A percentile compares a stretch with the other conserved stretches of the same genome.
Conservation (phyloP, 495 filamentous ascomycete species). For the Talaromyces stipitatus region DNA sequence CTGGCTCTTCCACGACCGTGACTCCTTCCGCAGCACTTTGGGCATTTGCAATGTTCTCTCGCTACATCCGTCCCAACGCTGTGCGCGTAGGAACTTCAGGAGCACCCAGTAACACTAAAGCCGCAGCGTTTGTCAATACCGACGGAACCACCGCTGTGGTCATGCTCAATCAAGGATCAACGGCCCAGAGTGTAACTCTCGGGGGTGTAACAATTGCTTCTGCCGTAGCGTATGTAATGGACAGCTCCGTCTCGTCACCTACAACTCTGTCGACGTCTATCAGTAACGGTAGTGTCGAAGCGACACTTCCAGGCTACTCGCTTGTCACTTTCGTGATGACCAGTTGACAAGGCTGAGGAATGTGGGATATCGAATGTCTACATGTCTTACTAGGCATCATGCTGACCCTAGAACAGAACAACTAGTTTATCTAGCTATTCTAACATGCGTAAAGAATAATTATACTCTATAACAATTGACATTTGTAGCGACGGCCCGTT, state of each 20-base stretch:
- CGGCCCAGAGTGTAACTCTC: background rate
- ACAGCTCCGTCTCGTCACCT: background rate
- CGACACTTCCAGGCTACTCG: background rate
- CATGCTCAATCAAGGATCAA: conserved; percentile 38
- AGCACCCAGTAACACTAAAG: conserved; percentile 19
- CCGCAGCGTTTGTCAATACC: conserved; percentile 37
- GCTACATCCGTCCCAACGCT: conserved; percentile 37
- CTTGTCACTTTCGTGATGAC: background rate
- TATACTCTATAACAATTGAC: too few relatives aligned
- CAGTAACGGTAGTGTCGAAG: background rate
- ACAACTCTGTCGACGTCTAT: background rate
- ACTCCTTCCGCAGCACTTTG: conserved; percentile 20
- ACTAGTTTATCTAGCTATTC: too few relatives aligned
- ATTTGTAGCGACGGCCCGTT: too few relatives aligned
- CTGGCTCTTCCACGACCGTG: too few relatives aligned
- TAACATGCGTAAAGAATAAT: too few relatives aligned
- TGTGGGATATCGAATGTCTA: too few relatives aligned
- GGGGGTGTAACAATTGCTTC: background rate
- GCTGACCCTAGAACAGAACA: too few relatives aligned
- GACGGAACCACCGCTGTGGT: conserved; percentile 35
- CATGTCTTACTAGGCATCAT: too few relatives aligned
- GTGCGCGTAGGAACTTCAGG: conserved; percentile 29
- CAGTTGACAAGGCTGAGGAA: too few relatives aligned
- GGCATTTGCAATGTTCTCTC: conserved; percentile 41
- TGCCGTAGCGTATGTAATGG: background rate